phyloP scores from a whole-genome alignment of 2,329 filamentous ascomycete species.

The Fusarium coicis region DNA sequence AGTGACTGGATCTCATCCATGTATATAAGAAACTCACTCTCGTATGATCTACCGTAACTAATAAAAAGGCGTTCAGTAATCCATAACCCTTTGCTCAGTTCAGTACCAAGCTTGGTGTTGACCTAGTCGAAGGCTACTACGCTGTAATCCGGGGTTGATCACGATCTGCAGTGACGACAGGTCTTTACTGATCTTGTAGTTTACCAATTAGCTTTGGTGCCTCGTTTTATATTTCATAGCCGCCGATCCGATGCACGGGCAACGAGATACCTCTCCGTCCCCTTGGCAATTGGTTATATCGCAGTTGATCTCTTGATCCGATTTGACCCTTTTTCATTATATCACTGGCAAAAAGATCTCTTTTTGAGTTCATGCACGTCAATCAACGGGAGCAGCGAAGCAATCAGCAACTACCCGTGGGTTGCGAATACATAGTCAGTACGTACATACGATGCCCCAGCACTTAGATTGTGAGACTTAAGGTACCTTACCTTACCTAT shows the following conservation, averaged over 20 bases:
- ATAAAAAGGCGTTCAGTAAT: neutral
- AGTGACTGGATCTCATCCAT: neutral
- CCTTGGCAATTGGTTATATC: neutral
- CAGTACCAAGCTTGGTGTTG: constrained; percentile 8
- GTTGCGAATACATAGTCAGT: neutral
- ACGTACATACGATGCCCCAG: neutral
- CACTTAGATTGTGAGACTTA: neutral
- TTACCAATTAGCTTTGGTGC: constrained; percentile 26
- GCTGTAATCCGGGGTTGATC: constrained; percentile 21
- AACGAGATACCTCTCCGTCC: neutral
- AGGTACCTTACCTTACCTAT: neutral
- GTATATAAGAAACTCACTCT: neutral
- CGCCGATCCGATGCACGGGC: constrained; percentile 17
- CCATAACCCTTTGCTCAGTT: neutral
- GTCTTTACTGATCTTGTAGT: neutral
- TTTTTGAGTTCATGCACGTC: neutral
- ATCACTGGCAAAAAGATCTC: too few species aligned
- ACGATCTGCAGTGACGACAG: constrained; percentile 23
- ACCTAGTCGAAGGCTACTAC: neutral
- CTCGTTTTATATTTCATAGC: constrained; percentile 11
- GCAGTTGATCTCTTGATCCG: neutral
- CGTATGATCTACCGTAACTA: neutral
- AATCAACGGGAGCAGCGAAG: neutral
- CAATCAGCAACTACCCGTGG: constrained; percentile 9
- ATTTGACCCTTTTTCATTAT: neutral